Evolutionary conservation across 768 basidiomycete genomes (phyloP).

Genomic region (Kwoniella newhampshirensis): DNA sequence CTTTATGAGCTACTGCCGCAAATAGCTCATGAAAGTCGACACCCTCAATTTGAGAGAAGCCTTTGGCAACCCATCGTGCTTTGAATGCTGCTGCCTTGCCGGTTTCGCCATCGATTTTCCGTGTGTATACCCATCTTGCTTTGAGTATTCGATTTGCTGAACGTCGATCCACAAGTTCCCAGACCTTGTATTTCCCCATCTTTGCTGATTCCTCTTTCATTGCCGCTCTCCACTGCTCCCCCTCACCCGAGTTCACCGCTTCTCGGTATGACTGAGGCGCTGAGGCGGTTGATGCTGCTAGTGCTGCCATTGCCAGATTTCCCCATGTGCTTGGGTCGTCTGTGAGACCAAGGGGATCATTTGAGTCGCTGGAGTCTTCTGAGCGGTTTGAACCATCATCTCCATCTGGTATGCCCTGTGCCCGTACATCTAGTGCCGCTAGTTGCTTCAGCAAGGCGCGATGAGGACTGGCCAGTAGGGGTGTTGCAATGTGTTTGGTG

Average conservation of each 20-base stretch:
- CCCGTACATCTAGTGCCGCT: too few species aligned
- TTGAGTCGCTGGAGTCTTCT: too few species aligned
- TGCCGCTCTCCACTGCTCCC: constrained; percentile 38
- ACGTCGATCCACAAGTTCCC: constrained; percentile 20
- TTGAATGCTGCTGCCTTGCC: constrained; percentile 26
- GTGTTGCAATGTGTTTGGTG: too few species aligned
- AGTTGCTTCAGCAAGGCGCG: too few species aligned
- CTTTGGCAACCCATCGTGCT: constrained; percentile 30
- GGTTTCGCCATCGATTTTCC: constrained; percentile 42
- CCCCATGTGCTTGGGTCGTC: too few species aligned
- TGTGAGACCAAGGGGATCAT: too few species aligned
- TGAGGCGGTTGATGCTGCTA: too few species aligned
- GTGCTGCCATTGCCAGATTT: too few species aligned
- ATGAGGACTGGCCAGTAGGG: too few species aligned
- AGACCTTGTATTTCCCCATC: constrained; percentile 45
- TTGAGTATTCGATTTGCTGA: constrained; percentile 35
- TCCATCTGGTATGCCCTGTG: too few species aligned
- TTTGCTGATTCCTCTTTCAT: constrained; percentile 39
- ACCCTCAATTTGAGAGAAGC: constrained; percentile 18
- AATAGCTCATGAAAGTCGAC: constrained; percentile 23
- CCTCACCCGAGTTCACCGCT: constrained; percentile 6
- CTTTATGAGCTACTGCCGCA: constrained; percentile 23
- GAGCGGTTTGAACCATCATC: too few species aligned
- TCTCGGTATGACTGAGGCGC: constrained; percentile 7
- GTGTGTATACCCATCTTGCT: constrained; percentile 53